Evolutionary conservation across 352 stramenopile species (phyloP).

Genomic region (Globisporangium spiculum): DNA sequence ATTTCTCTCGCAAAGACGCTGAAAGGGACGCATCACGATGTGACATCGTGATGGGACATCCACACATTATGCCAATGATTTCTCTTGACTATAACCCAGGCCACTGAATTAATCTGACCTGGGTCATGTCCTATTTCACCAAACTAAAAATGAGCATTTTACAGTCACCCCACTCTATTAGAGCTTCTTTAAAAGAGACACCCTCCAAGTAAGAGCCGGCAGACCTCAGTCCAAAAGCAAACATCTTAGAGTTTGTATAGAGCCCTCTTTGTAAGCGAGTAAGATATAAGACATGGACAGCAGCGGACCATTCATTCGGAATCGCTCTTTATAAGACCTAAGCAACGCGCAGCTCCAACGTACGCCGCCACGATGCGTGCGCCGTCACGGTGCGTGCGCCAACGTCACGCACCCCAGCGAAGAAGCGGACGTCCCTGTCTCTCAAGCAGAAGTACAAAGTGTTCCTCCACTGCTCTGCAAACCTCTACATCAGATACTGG

Average conservation of each 20-base stretch:
- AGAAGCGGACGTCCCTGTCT: not conserved
- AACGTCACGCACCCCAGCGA: too few species aligned
- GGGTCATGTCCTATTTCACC: too few species aligned
- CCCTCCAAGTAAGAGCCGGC: not conserved
- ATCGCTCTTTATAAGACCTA: not conserved
- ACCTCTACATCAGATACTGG: not conserved
- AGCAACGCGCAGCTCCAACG: not conserved
- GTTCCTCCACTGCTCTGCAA: not conserved
- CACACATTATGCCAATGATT: too few species aligned
- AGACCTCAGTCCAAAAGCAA: not conserved
- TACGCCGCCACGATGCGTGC: not conserved
- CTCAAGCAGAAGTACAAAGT: slow-evolving; percentile 1
- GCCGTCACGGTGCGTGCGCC: not conserved
- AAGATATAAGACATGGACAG: not conserved
- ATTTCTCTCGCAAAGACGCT: too few species aligned
- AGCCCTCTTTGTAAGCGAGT: not conserved
- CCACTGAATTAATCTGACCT: too few species aligned
- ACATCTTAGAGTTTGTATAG: not conserved
- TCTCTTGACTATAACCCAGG: too few species aligned
- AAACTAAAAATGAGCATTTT: too few species aligned
- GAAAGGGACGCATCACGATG: too few species aligned
- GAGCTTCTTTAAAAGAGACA: slow-evolving; percentile 3
- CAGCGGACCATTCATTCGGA: not conserved
- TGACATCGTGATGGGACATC: too few species aligned
- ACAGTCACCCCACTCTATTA: not conserved